Percentiles rank a stretch among this genome's conserved stretches.
Evolutionary conservation across 1,284 basidiomycete species (phyloP).

Genomic region (Malassezia globosa): DNA sequence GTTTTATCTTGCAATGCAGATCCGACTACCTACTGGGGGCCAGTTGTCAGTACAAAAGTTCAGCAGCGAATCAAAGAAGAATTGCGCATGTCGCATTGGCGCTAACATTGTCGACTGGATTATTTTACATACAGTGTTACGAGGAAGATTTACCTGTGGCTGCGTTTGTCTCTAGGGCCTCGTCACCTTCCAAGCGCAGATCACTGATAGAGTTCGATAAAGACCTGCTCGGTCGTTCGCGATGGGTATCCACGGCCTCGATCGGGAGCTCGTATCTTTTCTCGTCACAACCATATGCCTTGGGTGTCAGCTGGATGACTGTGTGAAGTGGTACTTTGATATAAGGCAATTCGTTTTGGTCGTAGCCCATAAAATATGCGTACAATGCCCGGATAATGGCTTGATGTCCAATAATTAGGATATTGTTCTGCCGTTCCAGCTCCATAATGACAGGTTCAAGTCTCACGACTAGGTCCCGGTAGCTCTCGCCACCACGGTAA

Average conservation of each 20-base stretch:
- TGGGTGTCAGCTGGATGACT: conserved; percentile 91
- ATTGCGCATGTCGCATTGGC: conserved; percentile 19
- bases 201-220: background rate
- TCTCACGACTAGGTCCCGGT: conserved; percentile 78
- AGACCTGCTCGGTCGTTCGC: conserved; percentile 26
- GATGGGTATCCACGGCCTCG: conserved; percentile 44
- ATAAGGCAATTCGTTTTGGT: conserved; percentile 88
- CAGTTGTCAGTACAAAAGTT: conserved; percentile 26
- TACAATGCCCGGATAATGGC: conserved; percentile 53
- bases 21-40: conserved; percentile 40
- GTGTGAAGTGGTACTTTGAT: conserved; percentile 82
- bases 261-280: conserved; percentile 58
- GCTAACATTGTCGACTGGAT: too few species aligned
- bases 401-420: conserved; percentile 92
- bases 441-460: conserved; percentile 99
- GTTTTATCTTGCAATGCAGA: conserved; percentile 29
- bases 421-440: conserved; percentile 90
- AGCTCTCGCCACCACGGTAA: conserved; percentile 81
- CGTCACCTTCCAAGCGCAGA: background rate
- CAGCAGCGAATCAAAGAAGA: conserved; percentile 35
- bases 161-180: background rate
- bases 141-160: conserved; percentile 1
- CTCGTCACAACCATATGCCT: conserved; percentile 97
- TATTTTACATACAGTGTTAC: background rate
- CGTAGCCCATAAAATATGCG: conserved; percentile 84